A percentile compares a stretch with the other conserved stretches of the same genome.
Evolutionary conservation across 148 eudicot genomes (phyloP).

Genomic region (Nyssa sinensis): DNA sequence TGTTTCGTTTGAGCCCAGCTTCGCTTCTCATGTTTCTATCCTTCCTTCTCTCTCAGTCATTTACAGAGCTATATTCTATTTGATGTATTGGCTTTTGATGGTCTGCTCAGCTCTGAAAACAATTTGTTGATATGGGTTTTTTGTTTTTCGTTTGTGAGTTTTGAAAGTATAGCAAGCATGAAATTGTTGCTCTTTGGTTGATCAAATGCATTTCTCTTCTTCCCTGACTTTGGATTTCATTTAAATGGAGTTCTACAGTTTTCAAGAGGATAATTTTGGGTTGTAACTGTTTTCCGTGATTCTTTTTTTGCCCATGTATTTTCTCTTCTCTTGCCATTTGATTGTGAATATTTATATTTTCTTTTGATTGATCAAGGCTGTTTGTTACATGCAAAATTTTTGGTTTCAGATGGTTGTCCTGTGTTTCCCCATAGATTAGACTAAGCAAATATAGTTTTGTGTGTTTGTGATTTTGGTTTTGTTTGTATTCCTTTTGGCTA

Average conservation of each 20-base stretch:
- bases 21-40: constrained; percentile 19
- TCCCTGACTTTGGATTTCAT: not conserved
- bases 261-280: not conserved
- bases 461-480: constrained; percentile 1
- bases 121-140: constrained; percentile 3
- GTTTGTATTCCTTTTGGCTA: not conserved
- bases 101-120: not conserved
- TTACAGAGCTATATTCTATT: not conserved
- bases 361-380: not conserved
- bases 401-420: constrained; percentile 7
- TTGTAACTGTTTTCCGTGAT: constrained; percentile 1
- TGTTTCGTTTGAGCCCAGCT: constrained; percentile 33
- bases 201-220: not conserved
- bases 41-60: not conserved
- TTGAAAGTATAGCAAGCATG: not conserved
- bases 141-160: not conserved
- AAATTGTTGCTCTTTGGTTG: not conserved
- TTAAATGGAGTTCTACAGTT: not conserved
- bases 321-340: constrained; percentile 2
- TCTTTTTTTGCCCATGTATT: not conserved
- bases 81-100: constrained; percentile 2
- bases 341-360: not conserved
- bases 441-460: not conserved
- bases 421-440: constrained; percentile 3
- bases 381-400: not conserved